Conservation (phyloP, 2,329 filamentous ascomycete species). For the Mycogone perniciosa region DNA sequence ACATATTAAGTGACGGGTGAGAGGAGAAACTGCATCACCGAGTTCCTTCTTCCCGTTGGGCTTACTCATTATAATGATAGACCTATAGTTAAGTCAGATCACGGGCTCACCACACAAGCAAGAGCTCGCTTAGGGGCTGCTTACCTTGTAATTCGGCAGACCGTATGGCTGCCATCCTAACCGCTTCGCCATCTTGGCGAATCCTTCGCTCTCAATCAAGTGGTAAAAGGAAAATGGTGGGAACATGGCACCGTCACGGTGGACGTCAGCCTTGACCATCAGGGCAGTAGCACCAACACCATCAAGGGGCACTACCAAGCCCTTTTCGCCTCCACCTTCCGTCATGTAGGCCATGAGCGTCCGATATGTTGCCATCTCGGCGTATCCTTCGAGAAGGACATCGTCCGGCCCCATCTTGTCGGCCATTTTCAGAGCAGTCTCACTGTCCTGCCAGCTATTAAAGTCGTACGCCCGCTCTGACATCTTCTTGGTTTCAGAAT, state of each 20-base stretch:
- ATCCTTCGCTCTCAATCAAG: slow-evolving; percentile 95
- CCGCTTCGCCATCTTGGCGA: slow-evolving; percentile 91
- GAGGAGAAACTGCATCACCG: neutral
- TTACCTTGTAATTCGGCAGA: slow-evolving; percentile 94
- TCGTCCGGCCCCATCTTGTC: slow-evolving; percentile 83
- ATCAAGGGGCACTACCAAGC: slow-evolving; percentile 69
- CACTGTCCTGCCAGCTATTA: slow-evolving; percentile 95
- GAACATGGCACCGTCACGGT: slow-evolving; percentile 97
- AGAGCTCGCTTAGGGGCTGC: slow-evolving; percentile 21
- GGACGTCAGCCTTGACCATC: slow-evolving; percentile 92
- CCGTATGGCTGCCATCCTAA: slow-evolving; percentile 81
- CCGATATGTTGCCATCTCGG: slow-evolving; percentile 86
- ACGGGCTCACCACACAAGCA: neutral
- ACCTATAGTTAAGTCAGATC: slow-evolving; percentile 51
- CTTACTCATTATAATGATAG: slow-evolving; percentile 83
- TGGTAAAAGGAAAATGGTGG: slow-evolving; percentile 94
- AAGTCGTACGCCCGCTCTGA: slow-evolving; percentile 86
- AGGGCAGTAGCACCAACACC: slow-evolving; percentile 91
- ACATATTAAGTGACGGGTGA: slow-evolving; percentile 3
- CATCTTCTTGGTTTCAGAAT: slow-evolving; percentile 60
- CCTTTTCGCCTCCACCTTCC: slow-evolving; percentile 48
- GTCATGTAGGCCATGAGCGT: slow-evolving; percentile 83
- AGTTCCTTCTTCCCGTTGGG: neutral
- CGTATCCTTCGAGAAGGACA: slow-evolving; percentile 87
- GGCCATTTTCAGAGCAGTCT: slow-evolving; percentile 68